Evolutionary conservation across 2,329 filamentous ascomycete species (phyloP).

Genomic region (Colletotrichum sp.): DNA sequence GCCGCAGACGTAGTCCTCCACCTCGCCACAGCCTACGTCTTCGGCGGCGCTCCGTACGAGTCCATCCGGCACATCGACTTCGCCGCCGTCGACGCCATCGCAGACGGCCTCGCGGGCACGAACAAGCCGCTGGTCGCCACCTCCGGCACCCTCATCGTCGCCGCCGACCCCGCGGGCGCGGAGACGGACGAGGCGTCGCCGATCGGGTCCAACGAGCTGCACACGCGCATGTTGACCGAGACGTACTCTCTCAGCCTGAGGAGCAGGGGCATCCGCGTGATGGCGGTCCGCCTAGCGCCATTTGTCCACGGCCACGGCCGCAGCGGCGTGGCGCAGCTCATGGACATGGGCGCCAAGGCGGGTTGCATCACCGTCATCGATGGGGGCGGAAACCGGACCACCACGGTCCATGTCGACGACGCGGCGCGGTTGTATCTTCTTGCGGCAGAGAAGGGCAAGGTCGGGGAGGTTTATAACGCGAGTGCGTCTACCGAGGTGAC

Average conservation of each 20-base stretch:
- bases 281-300: neutral
- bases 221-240: neutral
- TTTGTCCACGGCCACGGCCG: neutral
- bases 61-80: constrained; percentile 32
- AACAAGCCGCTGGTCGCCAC: constrained; percentile 32
- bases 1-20: constrained; percentile 48
- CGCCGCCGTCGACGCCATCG: constrained; percentile 41
- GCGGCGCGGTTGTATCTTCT: neutral
- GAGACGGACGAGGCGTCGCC: constrained; percentile 31
- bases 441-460: constrained; percentile 22
- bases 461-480: constrained; percentile 39
- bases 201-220: neutral
- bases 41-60: constrained; percentile 30
- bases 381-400: neutral
- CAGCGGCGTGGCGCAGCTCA: neutral
- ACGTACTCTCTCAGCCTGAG: rapidly evolving
- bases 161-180: constrained; percentile 27
- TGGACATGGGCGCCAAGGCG: neutral
- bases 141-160: constrained; percentile 31
- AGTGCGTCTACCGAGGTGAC: constrained; percentile 32
- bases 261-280: neutral
- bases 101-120: neutral
- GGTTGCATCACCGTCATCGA: neutral
- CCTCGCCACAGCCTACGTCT: constrained; percentile 39
- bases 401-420: neutral